Percentiles rank a stretch among this genome's conserved stretches.
These are phyloP conservation scores for Luvunga scandens DNA, from an alignment of 345 rosid genomes.

Conservation along the genomic window DNA sequence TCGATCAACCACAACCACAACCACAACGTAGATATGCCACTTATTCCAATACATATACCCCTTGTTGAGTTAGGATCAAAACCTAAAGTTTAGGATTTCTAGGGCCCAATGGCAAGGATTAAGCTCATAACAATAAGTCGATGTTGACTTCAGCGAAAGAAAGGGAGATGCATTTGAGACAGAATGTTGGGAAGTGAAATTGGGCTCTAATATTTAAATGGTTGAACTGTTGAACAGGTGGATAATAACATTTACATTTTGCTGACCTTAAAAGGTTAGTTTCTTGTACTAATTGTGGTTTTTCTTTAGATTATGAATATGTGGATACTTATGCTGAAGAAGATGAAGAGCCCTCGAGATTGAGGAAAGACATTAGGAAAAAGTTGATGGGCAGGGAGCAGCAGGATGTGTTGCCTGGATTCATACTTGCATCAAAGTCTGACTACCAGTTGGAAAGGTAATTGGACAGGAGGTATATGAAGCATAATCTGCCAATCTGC, in stretches of 20 bases:
- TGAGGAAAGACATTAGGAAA: conserved; percentile 44
- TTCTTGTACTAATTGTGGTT: conserved; percentile 13
- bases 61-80: neutral
- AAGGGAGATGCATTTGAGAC: neutral
- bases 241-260: neutral
- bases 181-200: neutral
- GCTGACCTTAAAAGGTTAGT: neutral
- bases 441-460: conserved; percentile 78
- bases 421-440: conserved; percentile 58
- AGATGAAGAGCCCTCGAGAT: conserved; percentile 65
- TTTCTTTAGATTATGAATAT: conserved; percentile 61
- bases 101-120: neutral
- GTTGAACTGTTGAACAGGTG: neutral
- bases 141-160: neutral
- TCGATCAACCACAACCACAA: neutral
- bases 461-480: conserved; percentile 8
- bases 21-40: too few species aligned
- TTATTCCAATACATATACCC: neutral
- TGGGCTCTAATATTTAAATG: neutral
- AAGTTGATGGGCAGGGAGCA: conserved; percentile 61
- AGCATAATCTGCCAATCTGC: neutral
- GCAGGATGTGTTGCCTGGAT: conserved; percentile 67
- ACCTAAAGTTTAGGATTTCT: neutral
- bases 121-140: neutral
- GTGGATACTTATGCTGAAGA: conserved; percentile 67